These are phyloP conservation scores for Ophiocordyceps robertsii DNA, from an alignment of 2,329 filamentous ascomycete genomes.

Conservation along the genomic window DNA sequence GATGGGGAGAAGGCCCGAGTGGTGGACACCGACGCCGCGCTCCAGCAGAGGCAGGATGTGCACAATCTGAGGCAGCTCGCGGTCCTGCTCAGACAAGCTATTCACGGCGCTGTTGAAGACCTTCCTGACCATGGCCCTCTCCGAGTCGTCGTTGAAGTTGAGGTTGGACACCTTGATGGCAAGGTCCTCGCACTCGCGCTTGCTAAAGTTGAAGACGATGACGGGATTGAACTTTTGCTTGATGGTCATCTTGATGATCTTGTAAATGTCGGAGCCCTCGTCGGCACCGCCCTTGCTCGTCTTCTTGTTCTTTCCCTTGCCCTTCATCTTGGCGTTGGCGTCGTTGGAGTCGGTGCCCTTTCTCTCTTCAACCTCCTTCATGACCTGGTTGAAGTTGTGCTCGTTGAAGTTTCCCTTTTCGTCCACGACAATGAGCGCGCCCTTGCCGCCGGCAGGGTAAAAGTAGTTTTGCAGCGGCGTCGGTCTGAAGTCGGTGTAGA, in stretches of 20 bases:
- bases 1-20: slow-evolving; percentile 88
- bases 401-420: slow-evolving; percentile 95
- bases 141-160: slow-evolving; percentile 90
- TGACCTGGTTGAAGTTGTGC: slow-evolving; percentile 94
- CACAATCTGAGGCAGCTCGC: slow-evolving; percentile 74
- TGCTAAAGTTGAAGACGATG: slow-evolving; percentile 99
- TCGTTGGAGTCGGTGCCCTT: slow-evolving; percentile 76
- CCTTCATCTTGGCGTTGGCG: slow-evolving; percentile 65
- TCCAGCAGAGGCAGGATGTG: slow-evolving; percentile 81
- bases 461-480: slow-evolving; percentile 97
- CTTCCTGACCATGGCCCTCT: slow-evolving; percentile 86
- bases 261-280: slow-evolving; percentile 70
- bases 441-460: slow-evolving; percentile 83
- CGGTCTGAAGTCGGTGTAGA: slow-evolving; percentile 96
- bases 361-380: slow-evolving; percentile 77
- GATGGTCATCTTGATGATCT: slow-evolving; percentile 99
- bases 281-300: slow-evolving; percentile 75
- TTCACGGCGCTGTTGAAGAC: slow-evolving; percentile 92
- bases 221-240: slow-evolving; percentile 93
- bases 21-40: slow-evolving; percentile 91
- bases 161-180: slow-evolving; percentile 77
- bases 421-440: slow-evolving; percentile 88
- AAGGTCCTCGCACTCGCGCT: slow-evolving; percentile 85
- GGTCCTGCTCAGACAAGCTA: slow-evolving; percentile 84
- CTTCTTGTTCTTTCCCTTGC: slow-evolving; percentile 85